A percentile compares a stretch with the other conserved stretches of the same genome.
Evolutionary conservation across 139 green algal species (phyloP).

Genomic region (Closterium sp.): DNA sequence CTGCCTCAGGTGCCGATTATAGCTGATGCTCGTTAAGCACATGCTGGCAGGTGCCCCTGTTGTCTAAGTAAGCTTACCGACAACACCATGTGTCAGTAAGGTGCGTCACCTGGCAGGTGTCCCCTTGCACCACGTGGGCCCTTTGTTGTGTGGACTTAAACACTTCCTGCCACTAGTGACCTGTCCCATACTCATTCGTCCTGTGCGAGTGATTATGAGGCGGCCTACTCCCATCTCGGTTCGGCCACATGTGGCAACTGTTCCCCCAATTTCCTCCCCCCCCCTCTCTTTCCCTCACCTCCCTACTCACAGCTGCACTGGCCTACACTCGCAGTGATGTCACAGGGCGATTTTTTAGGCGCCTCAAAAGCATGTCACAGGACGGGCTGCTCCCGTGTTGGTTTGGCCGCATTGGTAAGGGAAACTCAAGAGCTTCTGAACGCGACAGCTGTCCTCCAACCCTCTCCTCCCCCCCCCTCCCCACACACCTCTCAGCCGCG

Average conservation of each 20-base stretch:
- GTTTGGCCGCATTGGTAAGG: background rate
- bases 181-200: no score
- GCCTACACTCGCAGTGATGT: no score
- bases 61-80: no score
- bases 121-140: background rate
- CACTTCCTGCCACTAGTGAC: no score
- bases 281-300: background rate
- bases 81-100: no score
- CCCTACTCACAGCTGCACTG: no score
- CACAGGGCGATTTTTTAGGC: no score
- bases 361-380: no score
- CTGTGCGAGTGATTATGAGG: no score
- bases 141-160: background rate
- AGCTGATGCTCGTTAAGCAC: background rate
- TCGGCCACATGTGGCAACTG: background rate
- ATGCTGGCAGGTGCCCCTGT: no score
- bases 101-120: background rate
- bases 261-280: no score
- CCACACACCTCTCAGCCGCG: slow-evolving; percentile 18
- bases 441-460: background rate
- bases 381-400: background rate
- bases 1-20: slow-evolving; percentile 8
- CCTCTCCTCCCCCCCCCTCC: background rate
- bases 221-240: slow-evolving; percentile 31
- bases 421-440: background rate